Percentiles rank a stretch among this genome's conserved stretches.
These are phyloP conservation scores for Pseudomicrostroma phylloplanum DNA, from an alignment of 1,284 basidiomycete genomes.

Conservation along the genomic window DNA sequence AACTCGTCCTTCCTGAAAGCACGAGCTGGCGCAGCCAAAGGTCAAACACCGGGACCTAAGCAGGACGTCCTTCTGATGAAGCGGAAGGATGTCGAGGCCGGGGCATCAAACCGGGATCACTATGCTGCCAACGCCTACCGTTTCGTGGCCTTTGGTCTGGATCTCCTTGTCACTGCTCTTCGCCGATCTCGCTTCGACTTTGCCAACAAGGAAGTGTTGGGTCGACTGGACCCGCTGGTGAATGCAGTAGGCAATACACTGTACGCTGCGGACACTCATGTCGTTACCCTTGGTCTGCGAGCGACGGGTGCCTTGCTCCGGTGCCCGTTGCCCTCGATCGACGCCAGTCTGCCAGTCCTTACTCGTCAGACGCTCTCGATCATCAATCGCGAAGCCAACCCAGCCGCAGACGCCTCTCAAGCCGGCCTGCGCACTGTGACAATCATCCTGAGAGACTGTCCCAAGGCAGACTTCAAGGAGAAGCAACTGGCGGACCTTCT, in stretches of 20 bases:
- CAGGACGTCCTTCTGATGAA: constrained; percentile 25
- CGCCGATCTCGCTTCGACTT: constrained; percentile 81
- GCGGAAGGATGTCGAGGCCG: constrained; percentile 38
- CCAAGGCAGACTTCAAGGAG: constrained; percentile 69
- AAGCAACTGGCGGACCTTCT: constrained; percentile 81
- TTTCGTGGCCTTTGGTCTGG: constrained; percentile 86
- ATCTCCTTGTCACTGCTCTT: constrained; percentile 81
- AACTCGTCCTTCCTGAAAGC: constrained; percentile 67
- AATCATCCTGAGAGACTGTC: constrained; percentile 65
- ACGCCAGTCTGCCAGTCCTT: constrained; percentile 74
- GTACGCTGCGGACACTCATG: constrained; percentile 73
- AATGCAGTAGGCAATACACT: constrained; percentile 83
- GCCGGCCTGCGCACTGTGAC: constrained; percentile 80
- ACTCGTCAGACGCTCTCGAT: constrained; percentile 79
- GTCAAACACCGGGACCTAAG: background rate
- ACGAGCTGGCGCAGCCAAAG: constrained; percentile 23
- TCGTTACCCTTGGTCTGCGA: constrained; percentile 74
- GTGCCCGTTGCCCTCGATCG: constrained; percentile 73
- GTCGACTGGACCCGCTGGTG: constrained; percentile 79
- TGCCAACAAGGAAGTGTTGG: constrained; percentile 64
- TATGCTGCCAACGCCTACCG: constrained; percentile 60
- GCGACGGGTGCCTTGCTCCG: constrained; percentile 74
- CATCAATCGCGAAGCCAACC: constrained; percentile 71
- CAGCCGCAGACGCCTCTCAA: constrained; percentile 81
- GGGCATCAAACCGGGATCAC: constrained; percentile 48